phyloP scores from a whole-genome alignment of 192 early-diverging fungal species.

The Umbelopsis vinacea region DNA sequence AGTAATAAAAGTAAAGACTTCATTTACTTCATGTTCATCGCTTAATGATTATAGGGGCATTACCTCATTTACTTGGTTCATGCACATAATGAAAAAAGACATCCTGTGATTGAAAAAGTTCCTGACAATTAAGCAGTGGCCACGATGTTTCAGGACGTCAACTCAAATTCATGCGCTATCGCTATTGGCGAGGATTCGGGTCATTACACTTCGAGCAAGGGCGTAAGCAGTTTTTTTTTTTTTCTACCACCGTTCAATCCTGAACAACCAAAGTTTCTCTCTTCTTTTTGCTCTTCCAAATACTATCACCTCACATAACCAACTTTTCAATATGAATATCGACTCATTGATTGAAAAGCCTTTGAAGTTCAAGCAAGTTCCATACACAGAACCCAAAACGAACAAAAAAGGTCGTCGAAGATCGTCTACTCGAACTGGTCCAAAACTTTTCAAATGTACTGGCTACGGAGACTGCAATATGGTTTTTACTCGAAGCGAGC shows the following conservation, averaged over 20 bases:
- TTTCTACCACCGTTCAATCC: neutral
- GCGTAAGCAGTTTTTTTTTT: neutral
- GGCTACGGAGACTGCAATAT: conserved; percentile 58
- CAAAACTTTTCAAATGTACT: conserved; percentile 53
- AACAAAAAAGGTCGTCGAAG: conserved; percentile 4
- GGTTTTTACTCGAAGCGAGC: conserved; percentile 60
- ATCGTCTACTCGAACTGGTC: conserved; percentile 1
- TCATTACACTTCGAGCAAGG: neutral
- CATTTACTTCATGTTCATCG: neutral
- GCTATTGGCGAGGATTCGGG: conserved; percentile 22
- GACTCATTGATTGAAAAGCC: conserved; percentile 19
- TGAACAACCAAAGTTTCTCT: neutral
- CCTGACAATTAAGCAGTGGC: conserved; percentile 17
- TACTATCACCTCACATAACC: neutral
- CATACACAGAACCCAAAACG: neutral
- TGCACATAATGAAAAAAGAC: neutral
- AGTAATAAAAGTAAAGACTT: neutral
- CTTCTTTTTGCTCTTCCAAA: neutral
- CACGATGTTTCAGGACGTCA: conserved; percentile 21
- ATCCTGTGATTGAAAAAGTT: neutral
- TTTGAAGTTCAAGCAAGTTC: conserved; percentile 11
- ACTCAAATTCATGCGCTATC: conserved; percentile 10
- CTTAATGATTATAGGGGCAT: neutral
- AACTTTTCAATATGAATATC: neutral
- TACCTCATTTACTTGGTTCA: neutral